phyloP scores from a whole-genome alignment of 177 flowering plant genomes.

The Vitis hybrid region DNA sequence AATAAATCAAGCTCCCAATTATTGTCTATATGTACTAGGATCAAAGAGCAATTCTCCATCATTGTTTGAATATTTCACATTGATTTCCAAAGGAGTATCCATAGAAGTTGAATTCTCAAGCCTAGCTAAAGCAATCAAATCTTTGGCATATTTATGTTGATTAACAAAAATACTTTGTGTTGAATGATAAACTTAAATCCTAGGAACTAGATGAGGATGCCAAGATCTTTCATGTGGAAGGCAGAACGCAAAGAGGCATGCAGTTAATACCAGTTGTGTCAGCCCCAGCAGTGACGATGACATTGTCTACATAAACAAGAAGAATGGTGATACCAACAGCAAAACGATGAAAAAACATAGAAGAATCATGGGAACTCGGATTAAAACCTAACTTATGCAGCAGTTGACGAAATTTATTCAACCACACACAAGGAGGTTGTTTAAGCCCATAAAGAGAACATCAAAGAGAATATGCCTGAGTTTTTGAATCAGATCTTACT shows the following conservation, averaged over 20 bases:
- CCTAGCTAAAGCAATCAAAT: neutral
- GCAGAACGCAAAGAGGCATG: neutral
- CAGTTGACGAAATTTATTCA: slow-evolving; percentile 11
- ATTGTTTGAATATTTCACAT: slow-evolving; percentile 1
- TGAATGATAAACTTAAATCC: neutral
- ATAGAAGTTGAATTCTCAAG: neutral
- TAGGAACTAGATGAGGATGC: neutral
- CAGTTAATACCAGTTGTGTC: neutral
- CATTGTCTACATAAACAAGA: slow-evolving; percentile 4
- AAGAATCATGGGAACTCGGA: slow-evolving; percentile 13
- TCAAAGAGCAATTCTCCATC: neutral
- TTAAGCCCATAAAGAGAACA: slow-evolving; percentile 9
- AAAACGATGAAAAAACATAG: slow-evolving; percentile 6
- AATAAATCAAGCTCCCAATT: slow-evolving; percentile 7
- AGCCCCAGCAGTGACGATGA: slow-evolving; percentile 5
- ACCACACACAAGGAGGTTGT: slow-evolving; percentile 5
- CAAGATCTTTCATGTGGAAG: neutral
- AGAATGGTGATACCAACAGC: neutral
- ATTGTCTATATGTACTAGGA: slow-evolving; percentile 4
- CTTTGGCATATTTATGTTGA: neutral
- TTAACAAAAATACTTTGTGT: neutral
- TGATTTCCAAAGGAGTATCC: slow-evolving; percentile 5
- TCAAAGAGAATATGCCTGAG: neutral
- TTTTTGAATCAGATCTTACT: no score
- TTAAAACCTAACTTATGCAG: neutral